Percentiles rank a stretch among this genome's conserved stretches.
Evolutionary conservation across 139 green algal species (phyloP).

Genomic region (Chlamydomonas applanata): DNA sequence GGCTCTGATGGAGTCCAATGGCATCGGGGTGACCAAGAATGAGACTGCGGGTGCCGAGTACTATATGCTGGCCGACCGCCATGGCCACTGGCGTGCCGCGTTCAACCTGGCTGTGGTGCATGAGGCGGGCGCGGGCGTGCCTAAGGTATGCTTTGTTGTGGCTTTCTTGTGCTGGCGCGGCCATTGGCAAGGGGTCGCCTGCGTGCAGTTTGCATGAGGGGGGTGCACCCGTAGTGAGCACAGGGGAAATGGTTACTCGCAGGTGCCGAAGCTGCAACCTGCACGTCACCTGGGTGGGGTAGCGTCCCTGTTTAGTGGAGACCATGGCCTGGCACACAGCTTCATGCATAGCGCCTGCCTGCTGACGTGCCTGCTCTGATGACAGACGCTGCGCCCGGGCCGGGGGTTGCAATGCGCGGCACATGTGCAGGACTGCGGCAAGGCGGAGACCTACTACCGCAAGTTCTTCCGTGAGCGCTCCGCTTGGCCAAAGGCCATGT

Average conservation of each 20-base stretch:
- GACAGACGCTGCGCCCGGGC: too few species aligned
- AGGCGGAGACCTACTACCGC: slow-evolving; percentile 8
- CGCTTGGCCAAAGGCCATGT: slow-evolving; percentile 23
- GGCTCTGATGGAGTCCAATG: slow-evolving; percentile 42
- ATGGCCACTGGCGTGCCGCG: slow-evolving; percentile 44
- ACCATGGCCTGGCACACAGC: too few species aligned
- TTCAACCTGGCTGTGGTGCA: slow-evolving; percentile 39
- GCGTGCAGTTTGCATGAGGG: not conserved
- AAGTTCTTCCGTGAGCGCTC: slow-evolving; percentile 35
- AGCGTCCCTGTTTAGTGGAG: too few species aligned
- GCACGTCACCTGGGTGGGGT: too few species aligned
- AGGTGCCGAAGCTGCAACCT: too few species aligned
- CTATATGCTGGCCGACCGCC: slow-evolving; percentile 22
- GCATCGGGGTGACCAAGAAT: slow-evolving; percentile 21
- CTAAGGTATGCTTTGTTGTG: not conserved
- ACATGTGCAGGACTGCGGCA: slow-evolving; percentile 14
- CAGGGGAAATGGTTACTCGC: too few species aligned
- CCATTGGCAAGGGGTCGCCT: too few species aligned
- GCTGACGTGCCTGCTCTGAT: too few species aligned
- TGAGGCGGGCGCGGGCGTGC: slow-evolving; percentile 15
- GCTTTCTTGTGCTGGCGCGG: not conserved
- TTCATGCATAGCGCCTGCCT: too few species aligned
- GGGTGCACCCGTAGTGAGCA: too few species aligned
- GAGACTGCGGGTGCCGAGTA: slow-evolving; percentile 32
- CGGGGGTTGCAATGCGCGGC: too few species aligned